A percentile compares a stretch with the other conserved stretches of the same genome.
These are phyloP conservation scores for Naematelia aurantialba DNA, from an alignment of 768 basidiomycete species.

Conservation along the genomic window DNA sequence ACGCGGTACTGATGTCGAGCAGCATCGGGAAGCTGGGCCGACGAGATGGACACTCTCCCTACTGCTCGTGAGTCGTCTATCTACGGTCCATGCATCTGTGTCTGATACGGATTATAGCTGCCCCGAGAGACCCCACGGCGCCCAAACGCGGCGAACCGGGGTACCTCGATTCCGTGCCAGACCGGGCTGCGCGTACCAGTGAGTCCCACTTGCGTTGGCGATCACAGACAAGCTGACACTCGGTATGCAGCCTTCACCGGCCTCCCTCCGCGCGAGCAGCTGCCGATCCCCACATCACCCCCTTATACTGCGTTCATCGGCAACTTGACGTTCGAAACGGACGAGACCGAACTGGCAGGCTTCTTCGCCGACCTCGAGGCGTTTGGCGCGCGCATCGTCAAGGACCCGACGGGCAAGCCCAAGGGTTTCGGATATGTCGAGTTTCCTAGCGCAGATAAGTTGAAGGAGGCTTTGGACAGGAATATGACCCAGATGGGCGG, in stretches of 20 bases:
- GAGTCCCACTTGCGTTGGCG: constrained; percentile 6
- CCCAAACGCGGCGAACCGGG: constrained; percentile 47
- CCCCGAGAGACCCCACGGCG: constrained; percentile 37
- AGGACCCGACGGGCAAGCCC: constrained; percentile 81
- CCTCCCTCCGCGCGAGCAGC: constrained; percentile 68
- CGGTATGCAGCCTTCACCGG: constrained; percentile 32
- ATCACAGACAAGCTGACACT: too few species aligned
- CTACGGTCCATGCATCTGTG: too few species aligned
- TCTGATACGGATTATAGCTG: too few species aligned
- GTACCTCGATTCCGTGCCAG: constrained; percentile 50
- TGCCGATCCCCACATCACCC: constrained; percentile 90
- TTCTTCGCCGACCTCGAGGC: constrained; percentile 69
- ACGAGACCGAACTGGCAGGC: constrained; percentile 71
- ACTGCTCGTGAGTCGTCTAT: constrained; percentile 88
- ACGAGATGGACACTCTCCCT: constrained; percentile 92
- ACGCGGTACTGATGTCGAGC: background rate
- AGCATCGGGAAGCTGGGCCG: constrained; percentile 96
- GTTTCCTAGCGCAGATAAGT: constrained; percentile 76
- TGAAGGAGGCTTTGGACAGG: constrained; percentile 77
- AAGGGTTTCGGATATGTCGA: constrained; percentile 99
- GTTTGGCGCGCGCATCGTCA: constrained; percentile 86
- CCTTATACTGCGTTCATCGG: constrained; percentile 97
- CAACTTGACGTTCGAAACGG: constrained; percentile 88
- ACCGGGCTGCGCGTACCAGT: constrained; percentile 27
- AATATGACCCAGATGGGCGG: constrained; percentile 69